Percentiles rank a stretch among this genome's conserved stretches.
Conservation (phyloP, 805 yeast genomes). For the Ascoidea asiatica region DNA sequence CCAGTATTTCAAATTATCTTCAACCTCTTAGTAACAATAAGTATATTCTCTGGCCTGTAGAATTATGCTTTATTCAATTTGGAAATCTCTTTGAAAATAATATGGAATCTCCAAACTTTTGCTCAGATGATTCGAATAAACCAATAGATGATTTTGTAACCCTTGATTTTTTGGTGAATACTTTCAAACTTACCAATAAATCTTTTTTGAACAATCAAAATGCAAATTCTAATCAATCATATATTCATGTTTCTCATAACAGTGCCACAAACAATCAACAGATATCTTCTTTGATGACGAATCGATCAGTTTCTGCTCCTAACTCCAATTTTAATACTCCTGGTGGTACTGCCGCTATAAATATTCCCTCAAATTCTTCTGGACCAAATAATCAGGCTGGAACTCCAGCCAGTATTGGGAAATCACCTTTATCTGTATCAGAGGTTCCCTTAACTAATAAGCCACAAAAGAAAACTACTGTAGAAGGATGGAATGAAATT, state of each 20-base stretch:
- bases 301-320: background rate
- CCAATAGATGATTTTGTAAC: too few relatives aligned
- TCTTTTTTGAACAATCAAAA: too few relatives aligned
- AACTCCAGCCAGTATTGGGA: background rate
- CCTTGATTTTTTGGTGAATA: too few relatives aligned
- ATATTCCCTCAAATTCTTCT: background rate
- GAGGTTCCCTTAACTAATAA: background rate
- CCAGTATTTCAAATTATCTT: constrained; percentile 43
- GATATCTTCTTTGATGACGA: too few relatives aligned
- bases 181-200: too few relatives aligned
- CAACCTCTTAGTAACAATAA: constrained; percentile 36
- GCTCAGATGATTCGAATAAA: too few relatives aligned
- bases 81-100: constrained; percentile 13
- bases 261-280: too few relatives aligned
- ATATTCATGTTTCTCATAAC: too few relatives aligned
- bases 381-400: background rate
- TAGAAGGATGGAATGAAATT: constrained; percentile 19
- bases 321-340: background rate
- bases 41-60: constrained; percentile 61
- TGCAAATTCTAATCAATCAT: too few relatives aligned
- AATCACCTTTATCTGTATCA: too few relatives aligned
- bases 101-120: too few relatives aligned
- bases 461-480: constrained; percentile 3
- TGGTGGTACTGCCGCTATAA: constrained; percentile 1
- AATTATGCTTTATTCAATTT: constrained; percentile 47